Evolutionary conservation across 164 flowering plant species (phyloP), one percentile per base, ranked within the genome.

Genomic region (Stephania yunnanensis): DNA sequence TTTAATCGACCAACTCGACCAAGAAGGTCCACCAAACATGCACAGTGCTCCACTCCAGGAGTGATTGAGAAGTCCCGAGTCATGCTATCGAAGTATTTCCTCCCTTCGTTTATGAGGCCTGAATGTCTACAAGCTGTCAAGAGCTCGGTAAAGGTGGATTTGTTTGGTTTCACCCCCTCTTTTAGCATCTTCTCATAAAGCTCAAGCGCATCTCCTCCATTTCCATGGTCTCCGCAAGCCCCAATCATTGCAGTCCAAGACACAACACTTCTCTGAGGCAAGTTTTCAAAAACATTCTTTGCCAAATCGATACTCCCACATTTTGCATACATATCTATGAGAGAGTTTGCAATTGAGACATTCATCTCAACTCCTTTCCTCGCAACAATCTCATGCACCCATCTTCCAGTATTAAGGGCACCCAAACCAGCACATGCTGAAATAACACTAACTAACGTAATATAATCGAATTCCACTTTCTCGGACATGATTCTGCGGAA

Each of bases 281-380:
- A 68, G 70, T 69, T 80, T 46, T 82, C 71, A 11, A 84, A 84
- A 70, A 84, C 75, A 36, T 68, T 46, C 68, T 55, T 77, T 3
- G 85, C 87, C 69, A 71, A 76, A 13, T 79, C 82, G 71, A 82
- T 75, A 77, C 73, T 73, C 46, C 92, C 89, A 61, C 88, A 86
- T 79, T 89, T 89, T 10, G 89, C 87, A 78, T 87, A 87, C 90
- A 86, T 87, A 72, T 87, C 88, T 25, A 89, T 77, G 12, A 89
- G 73, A 22, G 93, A 91, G 73, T 89, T 89, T 75, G 79, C 30
- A 30, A 81, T 68, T 44, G 82, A 73, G 8, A 50, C 53, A 68
- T 76, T 77, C 30, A 58, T 74, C 44, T 79, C 77, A n/a, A 83
- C 73, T 46, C 84, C 79, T 69, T 76, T 76, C 22, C 68, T 74